Evolutionary conservation across 2,329 filamentous ascomycete genomes (phyloP), one percentile per base, ranked within the genome.

Genomic region (Knufia petricola): DNA sequence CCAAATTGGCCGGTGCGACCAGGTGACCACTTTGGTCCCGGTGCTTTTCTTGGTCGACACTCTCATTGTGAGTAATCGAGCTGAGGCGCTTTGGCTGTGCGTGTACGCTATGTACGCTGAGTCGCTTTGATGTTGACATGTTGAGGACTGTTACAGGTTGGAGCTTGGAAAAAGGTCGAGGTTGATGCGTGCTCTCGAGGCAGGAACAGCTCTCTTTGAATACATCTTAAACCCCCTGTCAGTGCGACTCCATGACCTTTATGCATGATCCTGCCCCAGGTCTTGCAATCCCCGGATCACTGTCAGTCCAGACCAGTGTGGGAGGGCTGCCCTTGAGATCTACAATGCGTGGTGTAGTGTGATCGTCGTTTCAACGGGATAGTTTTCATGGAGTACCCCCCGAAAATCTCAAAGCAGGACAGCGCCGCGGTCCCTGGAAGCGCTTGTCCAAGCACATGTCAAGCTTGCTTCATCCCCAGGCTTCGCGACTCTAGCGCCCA

Each of bases 41-140:
- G 13, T 48, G 44, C 34, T 50, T 48, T 39, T 50, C 48, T 8
- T 49, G 48, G 17, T 49, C 51, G 23, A 53, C 44, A 38, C 48
- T 46, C 36, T 53, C 51, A 7, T 20, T 23, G 8, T 44, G 41
- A 17, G 41, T 4, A 2, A 32, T 21, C 9, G 32, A 17, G 15
- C 41, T 44, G 10, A 31, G n/a, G 10, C 17, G 12, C 19, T 44
- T 44, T 6, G n/a, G n/a, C n/a, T n/a, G n/a, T n/a, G n/a, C n/a
- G n/a, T n/a, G n/a, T n/a, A n/a, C n/a, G n/a, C n/a, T n/a, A n/a
- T n/a, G n/a, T n/a, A n/a, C n/a, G 15, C 41, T 44, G 10, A 31
- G n/a, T n/a, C 17, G 12, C 19, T 44, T 44, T 6, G 41, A 17
- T 31, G 24, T 20, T 7, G 28, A 31, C 7, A 26, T 32, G 23